phyloP scores from a whole-genome alignment of 352 stramenopile genomes.

The Globisporangium uncinulatum region DNA sequence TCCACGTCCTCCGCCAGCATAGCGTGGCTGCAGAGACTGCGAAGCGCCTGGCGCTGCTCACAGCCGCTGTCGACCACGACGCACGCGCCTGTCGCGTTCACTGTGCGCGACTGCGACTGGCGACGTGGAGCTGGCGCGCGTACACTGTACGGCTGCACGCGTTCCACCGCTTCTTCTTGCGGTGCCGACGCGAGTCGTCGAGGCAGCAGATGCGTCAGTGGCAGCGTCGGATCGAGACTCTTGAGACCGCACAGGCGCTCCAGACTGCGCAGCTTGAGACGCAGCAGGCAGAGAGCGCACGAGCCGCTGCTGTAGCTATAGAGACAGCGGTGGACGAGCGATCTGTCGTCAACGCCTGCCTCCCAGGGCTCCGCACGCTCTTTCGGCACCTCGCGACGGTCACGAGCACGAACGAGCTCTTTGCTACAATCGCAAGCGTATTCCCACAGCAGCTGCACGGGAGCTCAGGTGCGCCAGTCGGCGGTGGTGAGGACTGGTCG shows the following conservation, averaged over 20 bases:
- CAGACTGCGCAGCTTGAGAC: background rate
- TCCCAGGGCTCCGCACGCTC: constrained; percentile 32
- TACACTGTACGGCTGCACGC: constrained; percentile 26
- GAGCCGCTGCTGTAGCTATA: background rate
- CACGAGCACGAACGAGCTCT: constrained; percentile 33
- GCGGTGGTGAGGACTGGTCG: background rate
- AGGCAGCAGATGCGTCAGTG: background rate
- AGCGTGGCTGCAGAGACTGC: background rate
- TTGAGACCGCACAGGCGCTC: background rate
- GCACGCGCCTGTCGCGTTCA: background rate
- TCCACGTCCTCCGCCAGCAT: constrained; percentile 2
- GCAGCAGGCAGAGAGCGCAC: background rate
- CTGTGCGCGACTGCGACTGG: constrained; percentile 14
- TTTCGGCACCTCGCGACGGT: constrained; percentile 36
- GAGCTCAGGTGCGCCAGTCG: constrained; percentile 20
- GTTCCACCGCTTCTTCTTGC: constrained; percentile 32
- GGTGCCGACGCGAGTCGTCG: constrained; percentile 11
- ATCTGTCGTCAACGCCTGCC: constrained; percentile 9
- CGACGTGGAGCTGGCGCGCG: constrained; percentile 46
- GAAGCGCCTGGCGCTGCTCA: background rate
- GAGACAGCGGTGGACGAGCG: background rate
- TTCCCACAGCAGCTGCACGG: constrained; percentile 39
- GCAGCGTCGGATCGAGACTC: background rate
- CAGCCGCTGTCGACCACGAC: background rate
- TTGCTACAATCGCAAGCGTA: constrained; percentile 25